phyloP scores from a whole-genome alignment of 805 yeast species.

The Candida easanensis region DNA sequence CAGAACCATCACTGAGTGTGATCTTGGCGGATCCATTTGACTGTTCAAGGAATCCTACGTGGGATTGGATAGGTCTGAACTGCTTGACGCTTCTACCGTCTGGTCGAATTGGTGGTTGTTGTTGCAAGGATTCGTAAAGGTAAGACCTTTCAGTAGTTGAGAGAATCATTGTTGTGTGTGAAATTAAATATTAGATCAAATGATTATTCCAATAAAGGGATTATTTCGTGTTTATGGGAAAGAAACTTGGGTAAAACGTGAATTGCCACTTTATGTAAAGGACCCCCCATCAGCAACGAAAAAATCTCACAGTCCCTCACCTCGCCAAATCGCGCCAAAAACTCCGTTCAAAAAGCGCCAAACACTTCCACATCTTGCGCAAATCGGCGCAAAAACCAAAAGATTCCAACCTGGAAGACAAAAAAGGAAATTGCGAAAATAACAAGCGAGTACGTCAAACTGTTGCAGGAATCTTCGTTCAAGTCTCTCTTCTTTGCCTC shows the following conservation, averaged over 20 bases:
- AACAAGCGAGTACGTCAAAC: constrained; percentile 9
- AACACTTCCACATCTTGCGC: not conserved
- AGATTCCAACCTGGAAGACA: constrained; percentile 12
- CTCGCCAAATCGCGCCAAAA: not conserved
- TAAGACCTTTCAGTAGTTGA: constrained; percentile 78
- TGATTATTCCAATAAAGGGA: no score
- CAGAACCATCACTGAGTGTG: constrained; percentile 84
- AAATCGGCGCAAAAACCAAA: constrained; percentile 10
- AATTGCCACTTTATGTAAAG: not conserved
- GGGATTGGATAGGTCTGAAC: constrained; percentile 84
- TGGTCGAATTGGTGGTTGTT: constrained; percentile 67
- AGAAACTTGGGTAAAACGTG: not conserved
- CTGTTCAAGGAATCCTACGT: constrained; percentile 74
- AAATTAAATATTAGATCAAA: not conserved
- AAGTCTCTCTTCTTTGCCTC: constrained; percentile 20
- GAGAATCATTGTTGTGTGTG: constrained; percentile 46
- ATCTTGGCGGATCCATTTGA: constrained; percentile 93
- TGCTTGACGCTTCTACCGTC: constrained; percentile 77
- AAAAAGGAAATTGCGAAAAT: constrained; percentile 13
- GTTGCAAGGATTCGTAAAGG: constrained; percentile 66
- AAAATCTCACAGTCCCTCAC: not conserved
- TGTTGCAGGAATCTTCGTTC: constrained; percentile 19
- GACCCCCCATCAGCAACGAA: not conserved
- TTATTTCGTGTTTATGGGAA: not conserved
- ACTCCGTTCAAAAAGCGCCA: not conserved